Base-by-base conservation (phyloP, 202 grass and related monocot genomes). In the Eragrostis tef region DNA sequence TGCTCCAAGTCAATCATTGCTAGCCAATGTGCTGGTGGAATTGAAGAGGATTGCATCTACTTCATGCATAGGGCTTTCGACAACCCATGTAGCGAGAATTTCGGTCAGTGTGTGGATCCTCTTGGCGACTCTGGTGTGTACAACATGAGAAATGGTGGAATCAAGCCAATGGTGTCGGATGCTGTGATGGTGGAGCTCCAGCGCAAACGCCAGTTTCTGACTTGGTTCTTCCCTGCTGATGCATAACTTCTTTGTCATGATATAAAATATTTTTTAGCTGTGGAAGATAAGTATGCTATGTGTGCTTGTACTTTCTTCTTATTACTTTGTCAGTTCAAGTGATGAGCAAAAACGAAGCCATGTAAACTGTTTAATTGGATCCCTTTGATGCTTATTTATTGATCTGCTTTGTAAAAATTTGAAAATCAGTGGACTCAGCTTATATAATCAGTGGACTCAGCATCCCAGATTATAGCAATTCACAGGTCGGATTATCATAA, bases 11-110 rank as follows among this genome's bases (percentile, higher is more conserved):
- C 50, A 44, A 50, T 59, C 0, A 26, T 22, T 11, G 41, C 70
- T 1, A 66, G 70, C 67, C 22, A 71, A 31, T 47, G 16, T 16
- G 27, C 2, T 7, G 42, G 42, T 26, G 77, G 84, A 26, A 71
- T 66, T 68, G 62, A 20, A 60, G 10, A 50, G 64, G 70, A 81
- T 47, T 81, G 51, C 63, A 27, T 81, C 84, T 81, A 81, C 51
- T 81, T 86, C 52, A 42, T 44, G 71, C 79, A 82, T 12, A 15
- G n/a, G 19, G 5, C 0, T 50, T 73, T 39, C 2, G 79, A 63
- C 56, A 73, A 29, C 45, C 52, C 39, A 15, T 31, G 21, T 7
- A 60, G 0, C 3, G 66, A 47, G 41, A 0, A 15, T 0, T 29
- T 6, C 0, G 50, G n/a, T 29, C 14, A 34, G 0, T 70, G 66